Conservation (phyloP, 2,329 filamentous ascomycete species). For the Verruconis gallopava region DNA sequence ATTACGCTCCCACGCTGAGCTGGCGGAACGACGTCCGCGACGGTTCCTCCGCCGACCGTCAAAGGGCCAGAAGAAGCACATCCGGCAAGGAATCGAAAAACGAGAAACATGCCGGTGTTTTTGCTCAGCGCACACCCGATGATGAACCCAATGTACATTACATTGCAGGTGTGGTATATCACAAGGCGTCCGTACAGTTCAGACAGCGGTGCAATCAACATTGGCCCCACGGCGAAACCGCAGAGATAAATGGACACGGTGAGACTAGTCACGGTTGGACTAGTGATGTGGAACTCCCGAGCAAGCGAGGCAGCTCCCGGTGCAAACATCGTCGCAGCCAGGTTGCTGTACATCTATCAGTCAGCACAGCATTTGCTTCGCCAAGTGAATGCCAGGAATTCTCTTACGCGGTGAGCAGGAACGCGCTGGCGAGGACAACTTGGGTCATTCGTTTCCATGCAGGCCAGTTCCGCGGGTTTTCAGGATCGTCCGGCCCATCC, state of each 20-base stretch:
- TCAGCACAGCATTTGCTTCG: slow-evolving; percentile 11
- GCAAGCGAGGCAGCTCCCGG: slow-evolving; percentile 9
- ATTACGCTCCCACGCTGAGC: slow-evolving; percentile 37
- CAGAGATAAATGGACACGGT: slow-evolving; percentile 7
- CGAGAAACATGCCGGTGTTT: slow-evolving; percentile 16
- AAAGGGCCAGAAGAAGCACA: slow-evolving; percentile 15
- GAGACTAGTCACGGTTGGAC: slow-evolving; percentile 11
- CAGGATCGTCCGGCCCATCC: slow-evolving; percentile 12
- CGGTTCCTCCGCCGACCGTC: slow-evolving; percentile 37
- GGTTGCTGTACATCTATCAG: slow-evolving; percentile 7
- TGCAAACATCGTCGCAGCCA: slow-evolving; percentile 12
- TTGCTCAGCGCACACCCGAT: slow-evolving; percentile 18
- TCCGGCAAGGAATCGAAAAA: slow-evolving; percentile 19
- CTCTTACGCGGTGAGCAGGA: slow-evolving; percentile 15
- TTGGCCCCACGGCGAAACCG: slow-evolving; percentile 10
- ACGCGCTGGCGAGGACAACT: slow-evolving; percentile 16
- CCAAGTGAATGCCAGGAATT: slow-evolving; percentile 12
- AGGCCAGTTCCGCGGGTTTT: slow-evolving; percentile 21
- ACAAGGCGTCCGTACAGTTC: slow-evolving; percentile 8
- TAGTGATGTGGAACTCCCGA: slow-evolving; percentile 12
- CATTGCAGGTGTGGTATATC: slow-evolving; percentile 10
- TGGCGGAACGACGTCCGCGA: slow-evolving; percentile 38
- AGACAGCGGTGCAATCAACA: slow-evolving; percentile 7
- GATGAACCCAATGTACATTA: slow-evolving; percentile 14
- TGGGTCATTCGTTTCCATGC: slow-evolving; percentile 15